Evolutionary conservation across 805 yeast species (phyloP).

Genomic region (Candida maris): DNA sequence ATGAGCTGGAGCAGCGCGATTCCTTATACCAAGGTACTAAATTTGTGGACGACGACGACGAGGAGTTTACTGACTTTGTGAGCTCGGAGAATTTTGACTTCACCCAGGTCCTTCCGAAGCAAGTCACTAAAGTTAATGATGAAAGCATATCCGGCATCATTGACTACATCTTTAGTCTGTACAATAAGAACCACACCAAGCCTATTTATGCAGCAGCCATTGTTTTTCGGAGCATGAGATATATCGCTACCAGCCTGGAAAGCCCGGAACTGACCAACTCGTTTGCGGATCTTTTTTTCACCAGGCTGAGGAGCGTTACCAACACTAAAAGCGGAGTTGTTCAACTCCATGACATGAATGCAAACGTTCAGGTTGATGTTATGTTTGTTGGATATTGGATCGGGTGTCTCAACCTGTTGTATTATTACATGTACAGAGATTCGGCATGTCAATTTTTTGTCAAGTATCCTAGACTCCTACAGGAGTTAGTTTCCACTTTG

Average conservation of each 20-base stretch:
- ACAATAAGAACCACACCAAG: constrained; percentile 44
- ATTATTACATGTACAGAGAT: constrained; percentile 73
- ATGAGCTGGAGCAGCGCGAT: constrained; percentile 10
- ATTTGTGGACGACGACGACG: constrained; percentile 28
- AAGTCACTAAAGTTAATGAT: constrained; percentile 60
- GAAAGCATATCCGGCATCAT: constrained; percentile 47
- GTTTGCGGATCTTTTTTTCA: constrained; percentile 55
- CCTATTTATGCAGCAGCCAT: constrained; percentile 65
- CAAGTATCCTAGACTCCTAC: constrained; percentile 55
- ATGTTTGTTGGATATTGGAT: constrained; percentile 84
- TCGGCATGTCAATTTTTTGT: constrained; percentile 47
- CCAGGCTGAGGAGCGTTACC: constrained; percentile 58
- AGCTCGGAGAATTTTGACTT: constrained; percentile 48
- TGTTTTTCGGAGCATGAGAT: constrained; percentile 66
- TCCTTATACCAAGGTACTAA: constrained; percentile 22
- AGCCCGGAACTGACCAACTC: constrained; percentile 54
- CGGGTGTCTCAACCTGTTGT: constrained; percentile 69
- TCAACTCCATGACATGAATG: constrained; percentile 9
- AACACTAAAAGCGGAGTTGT: constrained; percentile 59
- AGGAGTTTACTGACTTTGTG: constrained; percentile 26
- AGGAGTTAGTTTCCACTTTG: constrained; percentile 50
- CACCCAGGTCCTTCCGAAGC: constrained; percentile 50
- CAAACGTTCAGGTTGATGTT: constrained; percentile 44
- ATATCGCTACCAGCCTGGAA: constrained; percentile 56
- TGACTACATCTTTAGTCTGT: constrained; percentile 44